Conservation (phyloP, 768 basidiomycete species). For the Strobilomyces echinocephalus region DNA sequence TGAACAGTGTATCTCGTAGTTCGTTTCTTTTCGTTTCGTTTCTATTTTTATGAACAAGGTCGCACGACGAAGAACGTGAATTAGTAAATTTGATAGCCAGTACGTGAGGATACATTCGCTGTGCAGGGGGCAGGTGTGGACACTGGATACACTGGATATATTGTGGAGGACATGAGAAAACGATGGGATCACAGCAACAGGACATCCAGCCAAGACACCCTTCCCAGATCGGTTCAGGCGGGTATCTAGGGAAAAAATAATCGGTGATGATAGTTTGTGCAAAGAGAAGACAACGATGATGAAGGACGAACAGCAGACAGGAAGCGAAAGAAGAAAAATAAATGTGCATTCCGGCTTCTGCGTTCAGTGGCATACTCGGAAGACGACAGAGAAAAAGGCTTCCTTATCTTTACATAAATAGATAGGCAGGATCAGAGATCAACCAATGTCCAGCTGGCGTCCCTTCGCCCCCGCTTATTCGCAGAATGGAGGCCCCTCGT, state of each 20-base stretch:
- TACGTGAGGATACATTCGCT: slow-evolving; percentile 21
- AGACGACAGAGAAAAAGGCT: not conserved
- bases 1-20: slow-evolving; percentile 3
- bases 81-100: slow-evolving; percentile 16
- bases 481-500: too few species aligned
- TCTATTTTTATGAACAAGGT: not conserved
- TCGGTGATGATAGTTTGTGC: slow-evolving; percentile 1
- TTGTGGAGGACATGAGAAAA: slow-evolving; percentile 1
- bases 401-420: not conserved
- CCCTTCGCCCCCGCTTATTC: not conserved
- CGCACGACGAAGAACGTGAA: not conserved
- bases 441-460: not conserved
- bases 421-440: not conserved
- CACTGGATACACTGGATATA: slow-evolving; percentile 16
- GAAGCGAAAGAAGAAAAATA: not conserved
- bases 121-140: slow-evolving; percentile 7
- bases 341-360: not conserved
- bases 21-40: not conserved
- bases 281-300: not conserved
- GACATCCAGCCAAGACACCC: slow-evolving; percentile 1
- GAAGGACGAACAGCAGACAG: not conserved
- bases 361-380: not conserved
- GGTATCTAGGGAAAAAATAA: slow-evolving; percentile 9
- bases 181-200: not conserved
- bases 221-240: not conserved